Percentiles rank a stretch among this genome's conserved stretches.
phyloP scores from a whole-genome alignment of 1,284 basidiomycete genomes.

The Golubevia sp. region DNA sequence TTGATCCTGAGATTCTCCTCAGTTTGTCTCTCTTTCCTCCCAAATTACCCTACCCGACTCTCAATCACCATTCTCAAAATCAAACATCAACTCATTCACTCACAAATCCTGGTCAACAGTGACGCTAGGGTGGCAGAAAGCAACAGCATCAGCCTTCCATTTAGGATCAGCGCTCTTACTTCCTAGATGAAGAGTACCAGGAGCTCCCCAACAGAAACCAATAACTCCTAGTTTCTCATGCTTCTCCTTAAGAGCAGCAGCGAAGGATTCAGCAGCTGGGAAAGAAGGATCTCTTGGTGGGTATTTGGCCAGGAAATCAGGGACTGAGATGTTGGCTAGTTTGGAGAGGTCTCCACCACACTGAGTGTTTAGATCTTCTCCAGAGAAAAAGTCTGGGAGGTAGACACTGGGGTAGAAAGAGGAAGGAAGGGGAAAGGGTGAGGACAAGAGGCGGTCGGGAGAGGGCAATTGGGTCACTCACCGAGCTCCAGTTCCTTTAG shows the following conservation, averaged over 20 bases:
- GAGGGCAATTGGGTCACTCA: too few relatives aligned
- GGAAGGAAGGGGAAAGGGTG: background rate
- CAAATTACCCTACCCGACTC: too few relatives aligned
- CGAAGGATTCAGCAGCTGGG: too few relatives aligned
- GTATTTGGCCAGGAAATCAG: background rate
- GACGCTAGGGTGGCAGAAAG: constrained; percentile 18
- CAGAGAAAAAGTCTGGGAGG: constrained; percentile 14
- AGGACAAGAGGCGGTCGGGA: too few relatives aligned
- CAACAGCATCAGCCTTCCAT: constrained; percentile 16
- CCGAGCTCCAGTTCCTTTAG: constrained; percentile 13
- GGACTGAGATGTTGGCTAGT: background rate
- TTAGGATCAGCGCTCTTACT: background rate
- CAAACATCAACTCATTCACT: too few relatives aligned
- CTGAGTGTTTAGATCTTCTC: constrained; percentile 5
- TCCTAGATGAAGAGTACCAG: constrained; percentile 4
- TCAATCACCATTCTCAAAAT: too few relatives aligned
- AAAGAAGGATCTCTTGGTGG: too few relatives aligned
- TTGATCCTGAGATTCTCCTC: too few relatives aligned
- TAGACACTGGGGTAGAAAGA: constrained; percentile 8
- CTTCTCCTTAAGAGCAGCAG: background rate
- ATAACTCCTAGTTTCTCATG: constrained; percentile 9
- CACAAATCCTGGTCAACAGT: constrained; percentile 12
- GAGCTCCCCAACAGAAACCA: constrained; percentile 20
- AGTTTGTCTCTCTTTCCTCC: too few relatives aligned
- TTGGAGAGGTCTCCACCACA: too few relatives aligned